Base-by-base conservation (phyloP, 768 basidiomycete genomes). In the Trichaptum fuscoviolaceum region DNA sequence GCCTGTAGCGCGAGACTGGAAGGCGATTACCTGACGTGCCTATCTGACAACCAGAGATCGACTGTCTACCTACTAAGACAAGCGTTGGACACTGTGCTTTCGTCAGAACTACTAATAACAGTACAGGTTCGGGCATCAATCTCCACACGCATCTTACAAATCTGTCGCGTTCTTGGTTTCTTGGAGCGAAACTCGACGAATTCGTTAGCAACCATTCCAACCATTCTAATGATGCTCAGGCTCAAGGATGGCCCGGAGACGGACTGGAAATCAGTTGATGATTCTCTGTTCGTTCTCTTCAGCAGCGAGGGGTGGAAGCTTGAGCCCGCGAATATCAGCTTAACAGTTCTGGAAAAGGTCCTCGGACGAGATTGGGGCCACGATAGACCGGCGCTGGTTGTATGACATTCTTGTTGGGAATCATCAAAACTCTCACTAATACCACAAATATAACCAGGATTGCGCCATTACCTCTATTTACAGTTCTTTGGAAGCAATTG, bases 241-340 rank as follows among this genome's bases (percentile, higher is more conserved):
- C 72, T 91, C 57, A 75, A 80, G 63, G 77, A 80, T 52, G 81
- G 81, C 1, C 76, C 80, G 23, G 75, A 73, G 34, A 69, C 73
- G 5, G 76, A 75, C 1, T 83, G 82, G 80, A 74, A 75, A 10
- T 65, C 64, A 15, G 65, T 79, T 58, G 81, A 84, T 67, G 20
- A 66, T 7, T 70, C 36, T 4, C 59, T 69, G n/a, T 17, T 26
- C 34, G 62, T 27, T 2, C 42, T 52, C 42, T 52, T 52, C 42
- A 20, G 10, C 5, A 2, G 5, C 20, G 42, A 52, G 20, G 42
- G 42, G 10, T 52, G 42, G 42, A 52, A 52, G 20, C 42, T 52
- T 52, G 42, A 52, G 42, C 42, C 42, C 10, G 15, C 42, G 20
- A 52, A 52, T 20, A 52, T 12, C 15, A 52, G 42, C 42, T 12